These are phyloP conservation scores for Anaeromyces robustus DNA, from an alignment of 192 early-diverging fungal genomes.

Conservation along the genomic window DNA sequence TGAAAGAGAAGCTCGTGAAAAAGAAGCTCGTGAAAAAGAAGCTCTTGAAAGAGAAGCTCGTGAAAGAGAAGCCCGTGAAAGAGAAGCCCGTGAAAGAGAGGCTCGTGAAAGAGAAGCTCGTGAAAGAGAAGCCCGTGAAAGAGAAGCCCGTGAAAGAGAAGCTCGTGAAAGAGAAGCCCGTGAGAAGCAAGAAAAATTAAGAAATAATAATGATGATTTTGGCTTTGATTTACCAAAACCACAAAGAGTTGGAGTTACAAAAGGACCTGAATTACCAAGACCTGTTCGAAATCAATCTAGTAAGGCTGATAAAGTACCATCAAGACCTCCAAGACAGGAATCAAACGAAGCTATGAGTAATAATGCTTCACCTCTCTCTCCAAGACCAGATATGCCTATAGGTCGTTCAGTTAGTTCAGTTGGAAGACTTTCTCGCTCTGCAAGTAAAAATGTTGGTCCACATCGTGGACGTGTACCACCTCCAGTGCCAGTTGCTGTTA, in stretches of 20 bases:
- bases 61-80: too few relatives aligned
- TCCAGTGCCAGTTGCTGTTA: neutral
- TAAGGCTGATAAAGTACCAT: neutral
- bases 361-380: neutral
- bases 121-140: neutral
- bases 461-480: neutral
- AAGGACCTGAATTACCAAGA: neutral
- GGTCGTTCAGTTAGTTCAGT: neutral
- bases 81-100: too few relatives aligned
- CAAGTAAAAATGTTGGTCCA: neutral
- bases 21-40: too few relatives aligned
- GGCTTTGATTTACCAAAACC: neutral
- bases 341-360: neutral
- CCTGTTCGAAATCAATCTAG: neutral
- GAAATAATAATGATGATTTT: neutral
- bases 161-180: neutral
- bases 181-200: neutral
- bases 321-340: neutral
- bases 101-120: too few relatives aligned
- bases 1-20: neutral
- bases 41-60: too few relatives aligned
- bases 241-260: neutral
- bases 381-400: neutral
- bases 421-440: neutral
- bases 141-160: neutral